A percentile compares a stretch with the other conserved stretches of the same genome.
phyloP scores from a whole-genome alignment of 192 early-diverging fungal genomes.

The Rhizophagus prolifer region DNA sequence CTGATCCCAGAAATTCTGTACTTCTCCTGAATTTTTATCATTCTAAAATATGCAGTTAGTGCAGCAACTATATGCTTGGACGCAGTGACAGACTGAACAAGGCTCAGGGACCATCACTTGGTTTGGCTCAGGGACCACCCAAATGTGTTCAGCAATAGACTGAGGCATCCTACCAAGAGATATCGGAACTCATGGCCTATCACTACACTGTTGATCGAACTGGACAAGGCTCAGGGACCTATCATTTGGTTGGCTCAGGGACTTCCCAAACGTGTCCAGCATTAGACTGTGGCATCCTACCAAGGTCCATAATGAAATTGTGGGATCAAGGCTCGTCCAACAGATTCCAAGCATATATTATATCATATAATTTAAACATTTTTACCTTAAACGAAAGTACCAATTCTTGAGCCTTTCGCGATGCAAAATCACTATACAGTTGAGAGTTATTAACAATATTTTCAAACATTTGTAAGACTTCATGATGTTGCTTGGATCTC shows the following conservation, averaged over 20 bases:
- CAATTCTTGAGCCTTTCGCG: constrained; percentile 12
- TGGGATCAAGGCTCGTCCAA: constrained; percentile 15
- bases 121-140: not conserved
- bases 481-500: not conserved
- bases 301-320: not conserved
- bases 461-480: not conserved
- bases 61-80: constrained; percentile 1
- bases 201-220: constrained; percentile 12
- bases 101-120: constrained; percentile 3
- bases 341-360: not conserved
- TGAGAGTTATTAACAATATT: constrained; percentile 4
- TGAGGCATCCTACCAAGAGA: constrained; percentile 15
- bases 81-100: constrained; percentile 15
- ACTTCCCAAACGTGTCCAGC: constrained; percentile 16
- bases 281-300: constrained; percentile 11
- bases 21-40: constrained; percentile 1
- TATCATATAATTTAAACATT: not conserved
- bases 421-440: constrained; percentile 3
- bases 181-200: constrained; percentile 9
- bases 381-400: constrained; percentile 16
- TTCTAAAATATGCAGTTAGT: not conserved
- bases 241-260: constrained; percentile 20
- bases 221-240: not conserved
- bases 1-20: constrained; percentile 8
- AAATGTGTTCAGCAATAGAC: constrained; percentile 24